These are phyloP conservation scores for Pythium vanterpoolii DNA, from an alignment of 352 stramenopile genomes.

Conservation along the genomic window DNA sequence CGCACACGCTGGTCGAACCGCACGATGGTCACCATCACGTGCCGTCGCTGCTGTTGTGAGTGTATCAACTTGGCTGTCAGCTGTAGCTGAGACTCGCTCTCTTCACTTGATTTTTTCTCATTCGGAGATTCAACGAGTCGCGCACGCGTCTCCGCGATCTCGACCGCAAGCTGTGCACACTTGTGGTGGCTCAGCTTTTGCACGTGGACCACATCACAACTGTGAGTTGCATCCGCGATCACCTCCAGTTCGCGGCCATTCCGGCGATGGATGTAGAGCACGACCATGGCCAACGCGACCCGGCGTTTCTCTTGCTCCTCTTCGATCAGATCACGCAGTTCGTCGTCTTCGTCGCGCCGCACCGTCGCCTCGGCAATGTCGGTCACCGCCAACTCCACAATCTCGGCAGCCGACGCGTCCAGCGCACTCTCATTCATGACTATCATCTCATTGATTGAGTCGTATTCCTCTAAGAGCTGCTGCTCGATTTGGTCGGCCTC, in stretches of 20 bases:
- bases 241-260: not conserved
- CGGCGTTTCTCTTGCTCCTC: slow-evolving; percentile 31
- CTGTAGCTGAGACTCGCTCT: no score
- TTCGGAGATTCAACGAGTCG: not conserved
- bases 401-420: slow-evolving; percentile 27
- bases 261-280: slow-evolving; percentile 20
- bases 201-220: not conserved
- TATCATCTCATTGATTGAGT: slow-evolving; percentile 9
- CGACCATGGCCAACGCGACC: slow-evolving; percentile 32
- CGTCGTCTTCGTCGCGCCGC: slow-evolving; percentile 40
- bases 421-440: slow-evolving; percentile 35
- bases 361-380: slow-evolving; percentile 24
- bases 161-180: slow-evolving; percentile 1
- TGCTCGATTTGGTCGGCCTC: slow-evolving; percentile 7
- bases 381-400: slow-evolving; percentile 18
- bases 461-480: slow-evolving; percentile 6
- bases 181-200: not conserved
- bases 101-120: not conserved
- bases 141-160: not conserved
- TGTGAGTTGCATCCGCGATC: not conserved
- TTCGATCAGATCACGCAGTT: slow-evolving; percentile 34
- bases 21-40: not conserved
- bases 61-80: not conserved
- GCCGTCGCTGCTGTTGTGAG: not conserved
- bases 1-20: slow-evolving; percentile 6